Evolutionary conservation across 257 asterid genomes (phyloP).

Genomic region (Jacaranda mimosifolia): DNA sequence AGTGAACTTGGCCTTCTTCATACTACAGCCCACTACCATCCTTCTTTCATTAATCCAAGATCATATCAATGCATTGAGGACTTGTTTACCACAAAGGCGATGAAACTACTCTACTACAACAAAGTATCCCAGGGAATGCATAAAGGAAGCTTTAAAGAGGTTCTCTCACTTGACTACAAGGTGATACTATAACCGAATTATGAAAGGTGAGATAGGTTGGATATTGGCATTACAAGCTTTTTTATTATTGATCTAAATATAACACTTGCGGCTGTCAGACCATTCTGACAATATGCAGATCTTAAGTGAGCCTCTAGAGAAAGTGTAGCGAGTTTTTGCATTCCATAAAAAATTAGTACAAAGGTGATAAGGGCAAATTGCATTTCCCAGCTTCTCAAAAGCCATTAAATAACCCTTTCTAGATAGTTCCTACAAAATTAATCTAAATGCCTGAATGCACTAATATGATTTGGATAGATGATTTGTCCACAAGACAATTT

Average conservation of each 20-base stretch:
- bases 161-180: constrained; percentile 24
- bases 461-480: not conserved
- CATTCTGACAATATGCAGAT: constrained; percentile 29
- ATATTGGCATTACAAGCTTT: constrained; percentile 24
- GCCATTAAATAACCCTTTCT: constrained; percentile 25
- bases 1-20: constrained; percentile 58
- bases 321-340: constrained; percentile 23
- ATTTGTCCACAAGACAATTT: constrained; percentile 25
- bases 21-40: constrained; percentile 51
- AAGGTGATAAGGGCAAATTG: constrained; percentile 11
- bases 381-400: constrained; percentile 32
- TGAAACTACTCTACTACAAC: constrained; percentile 50
- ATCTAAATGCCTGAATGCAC: constrained; percentile 17
- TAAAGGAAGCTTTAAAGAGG: constrained; percentile 35
- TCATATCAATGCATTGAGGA: constrained; percentile 44
- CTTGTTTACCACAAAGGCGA: constrained; percentile 41
- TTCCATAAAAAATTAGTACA: constrained; percentile 25
- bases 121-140: constrained; percentile 38
- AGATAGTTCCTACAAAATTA: constrained; percentile 7
- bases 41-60: constrained; percentile 47
- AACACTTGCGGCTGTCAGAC: constrained; percentile 27
- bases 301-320: constrained; percentile 33
- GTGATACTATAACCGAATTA: constrained; percentile 35
- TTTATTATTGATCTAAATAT: constrained; percentile 29
- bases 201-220: constrained; percentile 34